Evolutionary conservation across 768 basidiomycete genomes (phyloP).

Genomic region (Dacryopinax spathularia): DNA sequence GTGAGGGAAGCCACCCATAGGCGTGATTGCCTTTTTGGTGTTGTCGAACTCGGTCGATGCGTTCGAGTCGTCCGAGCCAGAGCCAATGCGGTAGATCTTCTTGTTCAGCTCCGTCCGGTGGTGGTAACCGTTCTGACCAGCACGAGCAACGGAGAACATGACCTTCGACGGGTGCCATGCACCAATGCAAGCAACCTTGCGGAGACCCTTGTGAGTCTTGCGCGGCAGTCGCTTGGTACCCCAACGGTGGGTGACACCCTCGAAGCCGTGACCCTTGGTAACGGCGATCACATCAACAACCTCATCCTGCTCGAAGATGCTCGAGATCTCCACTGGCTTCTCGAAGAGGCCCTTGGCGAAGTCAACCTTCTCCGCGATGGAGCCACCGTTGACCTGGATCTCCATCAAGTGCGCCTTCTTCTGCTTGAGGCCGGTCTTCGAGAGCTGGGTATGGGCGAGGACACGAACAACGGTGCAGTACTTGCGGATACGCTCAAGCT

Average conservation of each 20-base stretch:
- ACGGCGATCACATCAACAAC: constrained; percentile 93
- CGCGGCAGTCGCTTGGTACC: constrained; percentile 96
- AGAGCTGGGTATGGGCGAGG: constrained; percentile 96
- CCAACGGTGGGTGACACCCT: constrained; percentile 99
- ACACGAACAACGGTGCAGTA: constrained; percentile 99
- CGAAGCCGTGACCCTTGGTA: constrained; percentile 98
- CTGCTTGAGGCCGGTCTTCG: constrained; percentile 93
- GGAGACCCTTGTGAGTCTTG: constrained; percentile 99
- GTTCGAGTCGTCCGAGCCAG: constrained; percentile 59
- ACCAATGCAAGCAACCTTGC: constrained; percentile 98
- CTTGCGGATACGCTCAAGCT: constrained; percentile 98
- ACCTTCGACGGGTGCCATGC: constrained; percentile 99
- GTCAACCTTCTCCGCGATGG: constrained; percentile 91
- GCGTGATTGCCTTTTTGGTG: constrained; percentile 86
- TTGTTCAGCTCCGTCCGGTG: constrained; percentile 98
- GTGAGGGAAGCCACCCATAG: constrained; percentile 98
- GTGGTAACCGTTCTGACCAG: constrained; percentile 97
- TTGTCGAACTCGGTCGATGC: constrained; percentile 91
- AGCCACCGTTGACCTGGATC: constrained; percentile 98
- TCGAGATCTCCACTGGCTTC: constrained; percentile 76
- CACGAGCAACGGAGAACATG: constrained; percentile 99
- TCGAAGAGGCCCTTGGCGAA: constrained; percentile 89
- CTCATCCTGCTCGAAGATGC: constrained; percentile 94
- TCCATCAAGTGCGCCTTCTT: constrained; percentile 99
- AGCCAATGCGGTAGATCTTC: constrained; percentile 93